Base-by-base conservation (phyloP, 2,329 filamentous ascomycete species). In the Penicillium hordei region DNA sequence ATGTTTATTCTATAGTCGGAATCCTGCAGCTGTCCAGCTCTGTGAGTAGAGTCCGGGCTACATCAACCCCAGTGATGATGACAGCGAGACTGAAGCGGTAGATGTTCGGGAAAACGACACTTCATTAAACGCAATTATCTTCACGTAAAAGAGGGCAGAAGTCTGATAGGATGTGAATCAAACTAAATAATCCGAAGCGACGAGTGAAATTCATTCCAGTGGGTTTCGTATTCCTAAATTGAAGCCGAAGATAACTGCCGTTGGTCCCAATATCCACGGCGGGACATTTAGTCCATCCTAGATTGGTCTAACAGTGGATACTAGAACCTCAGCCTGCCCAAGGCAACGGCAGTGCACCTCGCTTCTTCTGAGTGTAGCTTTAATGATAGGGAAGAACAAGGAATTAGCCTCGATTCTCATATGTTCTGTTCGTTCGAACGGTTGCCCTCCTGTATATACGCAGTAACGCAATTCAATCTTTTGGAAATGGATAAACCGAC, bases 401-500 rank as follows among this genome's bases (percentile, higher is more conserved):
- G n/a, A 19, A 38, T 19, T 21, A 33, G 19, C n/a, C 29, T 48
- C 5, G 2, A 25, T 23, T 23, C n/a, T n/a, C 8, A 48, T 48
- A 25, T 25, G 7, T n/a, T 15, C 31, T 13, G 3, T 33, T 25
- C 12, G 1, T 25, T 17, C n/a, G n/a, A 23, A n/a, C 9, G n/a
- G 13, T 33, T 33, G 12, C 6, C 6, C 17, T 21, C 12, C 33
- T 27, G 15, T 38, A 27, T 19, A 38, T 38, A 27, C 10, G 1
- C 46, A 19, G 17, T 19, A n/a, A n/a, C n/a, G 36, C 36, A 38
- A 38, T 38, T 19, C 4, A 3, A 38, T 19, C 17, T 2, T 4
- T 19, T 13, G 3, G 21, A 40, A 6, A 62, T 59, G 50, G 62
- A 38, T 40, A 55, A 61, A 43, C 64, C 65, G 13, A 67, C 61